phyloP scores from a whole-genome alignment of 805 yeast genomes.

The Candida verbasci region DNA sequence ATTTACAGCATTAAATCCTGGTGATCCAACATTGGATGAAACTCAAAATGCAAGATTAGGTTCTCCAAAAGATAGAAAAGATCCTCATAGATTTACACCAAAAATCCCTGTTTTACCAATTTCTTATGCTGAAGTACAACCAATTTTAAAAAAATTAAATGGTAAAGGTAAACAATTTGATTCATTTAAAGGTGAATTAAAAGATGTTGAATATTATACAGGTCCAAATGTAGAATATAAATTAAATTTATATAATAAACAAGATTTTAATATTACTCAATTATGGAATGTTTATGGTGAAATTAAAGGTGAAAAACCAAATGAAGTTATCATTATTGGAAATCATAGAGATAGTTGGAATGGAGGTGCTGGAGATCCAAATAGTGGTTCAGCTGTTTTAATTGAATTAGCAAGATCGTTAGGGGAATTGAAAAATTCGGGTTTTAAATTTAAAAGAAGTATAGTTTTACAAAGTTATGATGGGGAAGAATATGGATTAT shows the following conservation, averaged over 20 bases:
- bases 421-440: slow-evolving; percentile 31
- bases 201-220: slow-evolving; percentile 33
- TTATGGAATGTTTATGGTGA: slow-evolving; percentile 43
- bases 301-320: slow-evolving; percentile 33
- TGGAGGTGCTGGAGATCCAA: slow-evolving; percentile 47
- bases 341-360: slow-evolving; percentile 47
- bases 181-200: slow-evolving; percentile 37
- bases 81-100: slow-evolving; percentile 32
- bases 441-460: slow-evolving; percentile 35
- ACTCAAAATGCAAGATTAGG: slow-evolving; percentile 69
- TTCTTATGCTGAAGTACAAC: slow-evolving; percentile 40
- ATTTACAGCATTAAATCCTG: slow-evolving; percentile 54
- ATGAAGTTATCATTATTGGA: slow-evolving; percentile 40
- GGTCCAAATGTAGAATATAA: slow-evolving; percentile 35
- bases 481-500: slow-evolving; percentile 47
- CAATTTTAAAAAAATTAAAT: slow-evolving; percentile 37
- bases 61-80: slow-evolving; percentile 30
- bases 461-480: slow-evolving; percentile 38
- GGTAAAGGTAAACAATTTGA: slow-evolving; percentile 31
- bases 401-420: slow-evolving; percentile 41
- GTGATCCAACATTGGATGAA: slow-evolving; percentile 55
- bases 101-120: slow-evolving; percentile 41
- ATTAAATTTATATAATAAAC: slow-evolving; percentile 39
- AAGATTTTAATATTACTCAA: slow-evolving; percentile 36
- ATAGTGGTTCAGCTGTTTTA: slow-evolving; percentile 40